These are phyloP conservation scores for Buxus sempervirens DNA, from an alignment of 164 flowering plant species.

Conservation along the genomic window DNA sequence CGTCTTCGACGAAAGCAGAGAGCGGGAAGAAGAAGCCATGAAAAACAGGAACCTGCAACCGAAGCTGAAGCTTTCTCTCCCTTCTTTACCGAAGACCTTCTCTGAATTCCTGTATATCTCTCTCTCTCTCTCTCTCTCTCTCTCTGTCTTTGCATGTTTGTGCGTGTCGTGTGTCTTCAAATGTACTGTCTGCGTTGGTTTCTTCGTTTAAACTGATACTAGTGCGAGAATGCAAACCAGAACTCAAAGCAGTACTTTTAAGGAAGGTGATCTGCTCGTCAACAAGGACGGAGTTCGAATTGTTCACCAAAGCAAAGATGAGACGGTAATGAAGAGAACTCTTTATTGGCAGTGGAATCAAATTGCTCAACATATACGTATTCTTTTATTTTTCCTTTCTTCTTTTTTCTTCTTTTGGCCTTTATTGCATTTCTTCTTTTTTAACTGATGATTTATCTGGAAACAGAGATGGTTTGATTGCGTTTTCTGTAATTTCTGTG, in stretches of 20 bases:
- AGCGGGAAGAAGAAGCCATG: constrained; percentile 13
- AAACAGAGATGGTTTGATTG: too few species aligned
- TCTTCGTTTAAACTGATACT: constrained; percentile 1
- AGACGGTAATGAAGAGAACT: constrained; percentile 37
- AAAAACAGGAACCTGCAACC: constrained; percentile 13
- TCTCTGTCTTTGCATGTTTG: not conserved
- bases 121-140: constrained; percentile 13
- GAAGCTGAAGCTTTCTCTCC: constrained; percentile 20
- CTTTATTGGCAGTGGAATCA: not conserved
- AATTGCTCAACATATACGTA: not conserved
- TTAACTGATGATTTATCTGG: too few species aligned
- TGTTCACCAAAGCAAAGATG: constrained; percentile 52
- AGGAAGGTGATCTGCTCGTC: constrained; percentile 88
- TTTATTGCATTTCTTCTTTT: too few species aligned
- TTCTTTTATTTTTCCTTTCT: too few species aligned
- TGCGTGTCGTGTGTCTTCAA: not conserved
- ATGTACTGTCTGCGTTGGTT: not conserved
- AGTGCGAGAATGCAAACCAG: constrained; percentile 25
- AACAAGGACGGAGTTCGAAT: constrained; percentile 84
- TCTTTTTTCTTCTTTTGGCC: too few species aligned
- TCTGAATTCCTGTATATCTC: constrained; percentile 63
- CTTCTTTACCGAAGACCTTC: constrained; percentile 28
- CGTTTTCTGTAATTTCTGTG: too few species aligned
- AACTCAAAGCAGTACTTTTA: constrained; percentile 87
- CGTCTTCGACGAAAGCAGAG: not conserved